Conservation (phyloP, 768 basidiomycete genomes). For the Multifurca ochricompacta region DNA sequence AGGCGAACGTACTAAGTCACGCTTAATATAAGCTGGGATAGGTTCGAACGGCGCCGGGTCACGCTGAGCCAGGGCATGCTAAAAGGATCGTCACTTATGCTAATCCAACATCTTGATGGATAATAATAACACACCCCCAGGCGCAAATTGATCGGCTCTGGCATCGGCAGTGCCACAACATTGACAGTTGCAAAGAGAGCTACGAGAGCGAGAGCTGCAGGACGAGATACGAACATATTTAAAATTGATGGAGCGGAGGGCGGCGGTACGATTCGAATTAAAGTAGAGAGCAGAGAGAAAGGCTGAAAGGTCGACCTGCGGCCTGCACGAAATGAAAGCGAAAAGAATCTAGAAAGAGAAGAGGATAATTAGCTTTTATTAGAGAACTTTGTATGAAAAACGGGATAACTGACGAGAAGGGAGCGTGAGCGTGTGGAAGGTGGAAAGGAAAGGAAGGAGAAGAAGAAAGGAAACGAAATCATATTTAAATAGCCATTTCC, state of each 20-base stretch:
- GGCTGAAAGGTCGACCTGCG: conserved; percentile 30
- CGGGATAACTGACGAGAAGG: not conserved
- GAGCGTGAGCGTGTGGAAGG: not conserved
- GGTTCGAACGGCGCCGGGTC: conserved; percentile 31
- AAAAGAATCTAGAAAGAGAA: conserved; percentile 19
- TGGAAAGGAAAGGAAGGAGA: not conserved
- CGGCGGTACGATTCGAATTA: conserved; percentile 21
- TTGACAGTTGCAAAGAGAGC: conserved; percentile 40
- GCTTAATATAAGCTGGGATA: conserved; percentile 39
- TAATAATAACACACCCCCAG: conserved; percentile 25
- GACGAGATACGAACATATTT: conserved; percentile 40
- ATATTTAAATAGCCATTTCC: conserved; percentile 17
- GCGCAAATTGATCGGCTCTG: conserved; percentile 29
- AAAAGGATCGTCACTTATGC: not conserved
- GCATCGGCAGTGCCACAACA: conserved; percentile 35
- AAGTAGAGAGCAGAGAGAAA: conserved; percentile 19
- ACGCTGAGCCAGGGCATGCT: conserved; percentile 19
- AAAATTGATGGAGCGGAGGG: conserved; percentile 19
- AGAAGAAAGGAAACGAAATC: conserved; percentile 6
- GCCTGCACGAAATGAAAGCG: conserved; percentile 22
- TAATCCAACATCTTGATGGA: not conserved
- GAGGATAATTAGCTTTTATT: conserved; percentile 1
- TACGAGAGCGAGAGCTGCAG: conserved; percentile 34
- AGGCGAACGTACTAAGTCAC: conserved; percentile 10
- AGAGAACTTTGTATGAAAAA: no score